Conservation (phyloP, 2,329 filamentous ascomycete genomes). For the Epichloe elymi region DNA sequence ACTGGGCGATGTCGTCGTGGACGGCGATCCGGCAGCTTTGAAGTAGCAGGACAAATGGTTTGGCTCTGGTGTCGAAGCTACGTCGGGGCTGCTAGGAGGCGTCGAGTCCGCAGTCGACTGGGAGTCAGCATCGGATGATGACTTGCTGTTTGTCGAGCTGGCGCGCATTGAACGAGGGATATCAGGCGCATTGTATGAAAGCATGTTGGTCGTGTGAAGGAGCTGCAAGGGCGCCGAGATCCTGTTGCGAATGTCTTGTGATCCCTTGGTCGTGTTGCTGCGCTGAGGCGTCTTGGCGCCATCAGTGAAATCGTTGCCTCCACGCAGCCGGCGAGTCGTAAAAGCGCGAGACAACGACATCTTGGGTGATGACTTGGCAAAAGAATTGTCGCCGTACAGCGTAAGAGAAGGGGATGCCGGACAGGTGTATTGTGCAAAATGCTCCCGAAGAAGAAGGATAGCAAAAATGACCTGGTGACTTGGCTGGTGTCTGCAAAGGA, state of each 20-base stretch:
- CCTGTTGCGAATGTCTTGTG: conserved; percentile 42
- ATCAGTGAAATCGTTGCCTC: conserved; percentile 31
- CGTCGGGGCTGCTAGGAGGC: conserved; percentile 56
- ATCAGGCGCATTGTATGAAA: conserved; percentile 88
- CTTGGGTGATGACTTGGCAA: conserved; percentile 5
- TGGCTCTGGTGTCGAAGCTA: conserved; percentile 44
- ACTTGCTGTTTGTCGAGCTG: conserved; percentile 39
- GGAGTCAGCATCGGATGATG: conserved; percentile 62
- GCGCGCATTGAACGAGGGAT: conserved; percentile 43
- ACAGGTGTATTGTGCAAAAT: background rate
- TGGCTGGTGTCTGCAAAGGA: background rate
- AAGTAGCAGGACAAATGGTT: conserved; percentile 60
- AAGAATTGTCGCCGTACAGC: background rate
- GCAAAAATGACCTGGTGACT: background rate
- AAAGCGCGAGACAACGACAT: conserved; percentile 58
- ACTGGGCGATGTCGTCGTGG: conserved; percentile 13
- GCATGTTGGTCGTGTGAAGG: conserved; percentile 89
- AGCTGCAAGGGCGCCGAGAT: conserved; percentile 84
- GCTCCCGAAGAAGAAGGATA: background rate
- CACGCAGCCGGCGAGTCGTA: conserved; percentile 52
- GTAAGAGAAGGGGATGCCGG: conserved; percentile 1
- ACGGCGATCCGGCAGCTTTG: conserved; percentile 35
- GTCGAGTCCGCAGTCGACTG: conserved; percentile 41
- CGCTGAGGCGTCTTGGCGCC: conserved; percentile 28
- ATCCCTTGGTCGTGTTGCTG: conserved; percentile 37